Conservation (phyloP, 2,329 filamentous ascomycete species). For the Trichoderma afroharzianum region DNA sequence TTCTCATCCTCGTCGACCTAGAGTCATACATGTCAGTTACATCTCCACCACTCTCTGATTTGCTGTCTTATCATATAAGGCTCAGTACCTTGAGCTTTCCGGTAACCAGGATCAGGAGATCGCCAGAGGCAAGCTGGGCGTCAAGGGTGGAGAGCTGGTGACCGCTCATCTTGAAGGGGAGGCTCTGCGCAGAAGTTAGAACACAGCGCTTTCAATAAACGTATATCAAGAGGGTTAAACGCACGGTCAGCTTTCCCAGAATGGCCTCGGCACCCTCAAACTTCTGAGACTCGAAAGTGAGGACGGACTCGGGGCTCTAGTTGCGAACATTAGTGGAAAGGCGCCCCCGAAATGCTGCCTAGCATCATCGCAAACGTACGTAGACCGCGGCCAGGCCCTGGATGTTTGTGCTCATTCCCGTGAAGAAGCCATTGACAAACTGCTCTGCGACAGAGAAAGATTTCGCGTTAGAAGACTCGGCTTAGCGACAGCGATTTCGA, state of each 20-base stretch:
- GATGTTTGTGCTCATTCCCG: constrained; percentile 29
- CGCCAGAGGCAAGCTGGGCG: constrained; percentile 72
- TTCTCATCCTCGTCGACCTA: constrained; percentile 17
- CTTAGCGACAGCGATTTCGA: neutral
- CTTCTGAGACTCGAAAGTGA: constrained; percentile 80
- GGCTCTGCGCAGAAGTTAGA: constrained; percentile 46
- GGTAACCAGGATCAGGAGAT: constrained; percentile 83
- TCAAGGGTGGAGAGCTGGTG: constrained; percentile 77
- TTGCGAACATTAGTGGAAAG: neutral
- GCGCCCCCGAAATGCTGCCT: neutral
- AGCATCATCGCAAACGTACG: constrained; percentile 52
- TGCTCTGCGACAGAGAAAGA: constrained; percentile 56
- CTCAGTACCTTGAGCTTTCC: constrained; percentile 70
- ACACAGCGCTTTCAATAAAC: neutral
- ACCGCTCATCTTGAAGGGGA: constrained; percentile 78
- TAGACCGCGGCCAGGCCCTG: constrained; percentile 57
- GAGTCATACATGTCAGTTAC: neutral
- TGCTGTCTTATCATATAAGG: neutral
- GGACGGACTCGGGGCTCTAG: constrained; percentile 62
- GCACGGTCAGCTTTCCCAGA: constrained; percentile 75
- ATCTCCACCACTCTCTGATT: neutral
- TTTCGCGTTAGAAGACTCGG: constrained; percentile 9
- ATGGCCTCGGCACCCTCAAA: constrained; percentile 64
- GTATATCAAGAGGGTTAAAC: constrained; percentile 26
- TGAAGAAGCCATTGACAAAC: constrained; percentile 90